Base-by-base conservation (phyloP, 1,284 basidiomycete genomes). In the Trametes polyzona region DNA sequence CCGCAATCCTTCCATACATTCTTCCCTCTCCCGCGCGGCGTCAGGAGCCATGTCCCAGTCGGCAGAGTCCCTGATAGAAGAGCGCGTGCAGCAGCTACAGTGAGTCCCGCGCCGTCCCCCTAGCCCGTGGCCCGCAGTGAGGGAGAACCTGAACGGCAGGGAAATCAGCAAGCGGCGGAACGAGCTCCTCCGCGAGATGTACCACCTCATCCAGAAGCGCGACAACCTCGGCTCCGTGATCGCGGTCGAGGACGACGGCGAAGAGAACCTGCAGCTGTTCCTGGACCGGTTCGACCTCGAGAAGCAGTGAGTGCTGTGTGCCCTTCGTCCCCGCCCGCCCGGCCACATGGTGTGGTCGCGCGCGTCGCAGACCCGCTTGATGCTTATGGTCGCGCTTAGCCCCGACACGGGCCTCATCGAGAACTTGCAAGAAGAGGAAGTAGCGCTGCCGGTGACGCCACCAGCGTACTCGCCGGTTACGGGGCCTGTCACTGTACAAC, bases 131-230 rank as follows among this genome's bases (percentile, higher is more conserved):
- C 29, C 9, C 8, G 11, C 19, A 8, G 37, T 42, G 51, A 52
- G 21, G 14, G 32, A 36, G 33, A 17, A n/a, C 53, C 36, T 26
- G 35, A 50, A 24, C 23, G 29, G 16, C 56, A 90, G 88, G 67
- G 77, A 76, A 61, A 84, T 90, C 57, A 73, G 81, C 46, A 73
- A 78, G 50, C 83, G 82, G 63, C 76, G 88, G 69, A 84, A 87
- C 82, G 83, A 76, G 50, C 77, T 90, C 47, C 78, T 90, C 65
- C 78, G 78, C 46, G 81, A 90, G 70, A 84, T 90, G 83, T 87
- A 83, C 71, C 71, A 74, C 48, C 80, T 90, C 74, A 77, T 88
- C 39, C 78, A 76, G 57, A 75, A 76, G 61, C 80, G 81, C 64
- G 74, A 81, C 50, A 73, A 74, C 57, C 62, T 78, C 36, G 79